These are phyloP conservation scores for Papiliotrema flavescens DNA, from an alignment of 1,284 basidiomycete genomes.

Conservation along the genomic window DNA sequence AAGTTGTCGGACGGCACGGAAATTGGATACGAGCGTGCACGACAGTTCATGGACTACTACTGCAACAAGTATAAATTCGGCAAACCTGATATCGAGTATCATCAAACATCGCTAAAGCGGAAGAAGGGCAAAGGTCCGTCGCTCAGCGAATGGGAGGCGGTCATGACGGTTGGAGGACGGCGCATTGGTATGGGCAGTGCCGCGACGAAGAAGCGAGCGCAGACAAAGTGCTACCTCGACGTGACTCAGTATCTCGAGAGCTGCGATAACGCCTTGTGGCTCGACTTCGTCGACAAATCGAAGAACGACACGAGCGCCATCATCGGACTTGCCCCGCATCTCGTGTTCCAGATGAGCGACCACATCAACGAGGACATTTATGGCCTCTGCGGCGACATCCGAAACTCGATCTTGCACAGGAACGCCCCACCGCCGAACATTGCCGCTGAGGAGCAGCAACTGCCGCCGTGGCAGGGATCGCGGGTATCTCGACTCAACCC, in stretches of 20 bases:
- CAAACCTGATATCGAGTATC: conserved; percentile 71
- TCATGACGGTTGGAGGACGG: conserved; percentile 74
- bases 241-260: conserved; percentile 79
- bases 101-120: conserved; percentile 25
- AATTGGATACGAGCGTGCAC: conserved; percentile 71
- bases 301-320: conserved; percentile 40
- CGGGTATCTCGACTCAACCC: conserved; percentile 24
- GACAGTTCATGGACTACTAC: conserved; percentile 93
- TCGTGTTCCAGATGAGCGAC: conserved; percentile 68
- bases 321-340: conserved; percentile 63
- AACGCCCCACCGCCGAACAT: conserved; percentile 39
- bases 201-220: conserved; percentile 69
- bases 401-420: conserved; percentile 55
- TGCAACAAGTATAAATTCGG: conserved; percentile 75
- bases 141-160: conserved; percentile 65
- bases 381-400: conserved; percentile 67
- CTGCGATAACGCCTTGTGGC: conserved; percentile 79
- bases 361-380: conserved; percentile 69
- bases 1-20: conserved; percentile 63
- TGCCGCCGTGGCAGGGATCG: conserved; percentile 28
- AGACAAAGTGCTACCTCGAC: conserved; percentile 76
- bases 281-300: conserved; percentile 55
- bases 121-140: conserved; percentile 27
- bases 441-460: conserved; percentile 18
- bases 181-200: conserved; percentile 75